These are phyloP conservation scores for Wickerhamomyces rabaulensis DNA, from an alignment of 805 yeast species.

Conservation along the genomic window DNA sequence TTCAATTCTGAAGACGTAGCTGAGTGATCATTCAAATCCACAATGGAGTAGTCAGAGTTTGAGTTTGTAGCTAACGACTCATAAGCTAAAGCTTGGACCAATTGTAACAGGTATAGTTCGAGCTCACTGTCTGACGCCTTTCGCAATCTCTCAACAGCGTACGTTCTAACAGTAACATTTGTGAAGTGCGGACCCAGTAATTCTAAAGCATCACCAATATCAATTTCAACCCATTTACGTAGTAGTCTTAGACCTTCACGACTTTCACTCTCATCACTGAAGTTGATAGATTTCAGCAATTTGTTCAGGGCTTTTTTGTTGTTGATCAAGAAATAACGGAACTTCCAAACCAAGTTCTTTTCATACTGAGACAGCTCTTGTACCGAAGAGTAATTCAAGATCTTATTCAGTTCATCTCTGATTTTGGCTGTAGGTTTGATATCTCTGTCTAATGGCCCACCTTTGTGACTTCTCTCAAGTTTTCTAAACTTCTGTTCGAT, in stretches of 20 bases:
- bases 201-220: conserved; percentile 82
- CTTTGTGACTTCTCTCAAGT: conserved; percentile 77
- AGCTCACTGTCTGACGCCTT: conserved; percentile 78
- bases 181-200: conserved; percentile 73
- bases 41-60: conserved; percentile 33
- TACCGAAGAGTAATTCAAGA: conserved; percentile 76
- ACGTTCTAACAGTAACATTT: conserved; percentile 68
- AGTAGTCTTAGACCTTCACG: conserved; percentile 71
- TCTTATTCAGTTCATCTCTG: conserved; percentile 65
- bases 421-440: conserved; percentile 82
- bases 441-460: conserved; percentile 73
- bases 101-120: conserved; percentile 75
- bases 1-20: conserved; percentile 19
- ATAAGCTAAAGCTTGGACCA: conserved; percentile 87
- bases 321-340: conserved; percentile 72
- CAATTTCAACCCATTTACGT: conserved; percentile 68
- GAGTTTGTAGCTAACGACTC: conserved; percentile 35
- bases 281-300: conserved; percentile 79
- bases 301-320: conserved; percentile 69
- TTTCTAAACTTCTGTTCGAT: conserved; percentile 84
- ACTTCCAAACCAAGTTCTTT: conserved; percentile 86
- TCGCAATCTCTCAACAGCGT: conserved; percentile 81
- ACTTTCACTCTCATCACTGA: conserved; percentile 81
- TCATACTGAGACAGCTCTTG: conserved; percentile 77
- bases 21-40: conserved; percentile 26